These are phyloP conservation scores for Centrapalus pauciflorus DNA, from an alignment of 129 eudicot species.

Conservation along the genomic window DNA sequence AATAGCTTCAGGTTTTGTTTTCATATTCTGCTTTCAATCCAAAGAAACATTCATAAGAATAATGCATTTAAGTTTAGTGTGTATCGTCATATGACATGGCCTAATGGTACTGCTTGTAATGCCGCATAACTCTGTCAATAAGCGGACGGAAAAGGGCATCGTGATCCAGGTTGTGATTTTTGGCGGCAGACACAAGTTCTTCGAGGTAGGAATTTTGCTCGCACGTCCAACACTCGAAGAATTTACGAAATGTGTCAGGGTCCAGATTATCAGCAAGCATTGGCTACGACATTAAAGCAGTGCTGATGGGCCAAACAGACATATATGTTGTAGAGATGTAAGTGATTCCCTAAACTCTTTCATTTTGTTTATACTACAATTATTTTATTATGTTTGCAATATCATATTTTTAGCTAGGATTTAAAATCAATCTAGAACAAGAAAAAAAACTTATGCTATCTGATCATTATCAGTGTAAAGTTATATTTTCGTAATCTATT, in stretches of 20 bases:
- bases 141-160: constrained; percentile 12
- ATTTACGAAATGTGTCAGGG: constrained; percentile 37
- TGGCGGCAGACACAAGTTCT: constrained; percentile 37
- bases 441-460: too few species aligned
- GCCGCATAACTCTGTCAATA: constrained; percentile 36
- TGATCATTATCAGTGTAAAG: too few species aligned
- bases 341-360: too few species aligned
- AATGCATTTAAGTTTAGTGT: too few species aligned
- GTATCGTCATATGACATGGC: constrained; percentile 36
- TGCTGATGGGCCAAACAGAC: constrained; percentile 2
- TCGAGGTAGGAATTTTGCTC: constrained; percentile 46
- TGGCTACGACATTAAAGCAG: constrained; percentile 25
- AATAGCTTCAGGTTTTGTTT: too few species aligned
- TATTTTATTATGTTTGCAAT: too few species aligned
- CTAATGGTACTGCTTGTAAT: constrained; percentile 51
- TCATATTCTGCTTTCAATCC: too few species aligned
- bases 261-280: constrained; percentile 9
- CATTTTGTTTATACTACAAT: too few species aligned
- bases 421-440: too few species aligned
- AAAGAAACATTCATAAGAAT: too few species aligned
- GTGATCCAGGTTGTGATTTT: constrained; percentile 1
- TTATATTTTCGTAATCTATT: too few species aligned
- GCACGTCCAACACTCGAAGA: constrained; percentile 56
- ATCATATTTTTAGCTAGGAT: too few species aligned
- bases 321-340: constrained; percentile 11